Conservation (phyloP, 2,329 filamentous ascomycete species). For the Rhynchosporium secalis region DNA sequence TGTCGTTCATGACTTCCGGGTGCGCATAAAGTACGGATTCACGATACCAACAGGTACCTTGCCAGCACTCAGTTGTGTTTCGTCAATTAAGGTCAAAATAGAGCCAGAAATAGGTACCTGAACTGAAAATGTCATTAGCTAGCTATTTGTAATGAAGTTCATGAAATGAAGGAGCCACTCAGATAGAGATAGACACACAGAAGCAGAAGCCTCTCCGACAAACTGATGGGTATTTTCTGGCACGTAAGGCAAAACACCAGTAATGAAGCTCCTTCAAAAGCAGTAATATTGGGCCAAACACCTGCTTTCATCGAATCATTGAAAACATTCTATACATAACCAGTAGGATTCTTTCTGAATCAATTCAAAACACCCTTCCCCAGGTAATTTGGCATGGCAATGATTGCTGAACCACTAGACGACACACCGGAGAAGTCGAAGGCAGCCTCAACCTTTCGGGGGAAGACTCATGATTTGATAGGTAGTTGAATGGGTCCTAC, state of each 20-base stretch:
- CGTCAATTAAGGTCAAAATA: slow-evolving; percentile 18
- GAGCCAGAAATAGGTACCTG: slow-evolving; percentile 13
- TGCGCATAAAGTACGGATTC: slow-evolving; percentile 17
- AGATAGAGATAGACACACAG: neutral
- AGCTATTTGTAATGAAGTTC: neutral
- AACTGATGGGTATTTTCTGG: slow-evolving; percentile 13
- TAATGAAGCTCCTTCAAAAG: neutral
- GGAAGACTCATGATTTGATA: neutral
- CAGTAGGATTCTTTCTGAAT: neutral
- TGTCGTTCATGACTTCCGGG: slow-evolving; percentile 13
- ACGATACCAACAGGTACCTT: slow-evolving; percentile 11
- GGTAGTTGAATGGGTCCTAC: slow-evolving; percentile 16
- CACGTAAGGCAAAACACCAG: slow-evolving; percentile 12
- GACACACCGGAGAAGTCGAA: neutral
- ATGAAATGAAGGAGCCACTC: neutral
- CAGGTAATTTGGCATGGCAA: slow-evolving; percentile 14
- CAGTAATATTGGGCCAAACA: neutral
- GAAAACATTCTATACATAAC: neutral
- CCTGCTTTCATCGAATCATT: neutral
- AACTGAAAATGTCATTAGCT: slow-evolving; percentile 2
- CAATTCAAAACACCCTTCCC: slow-evolving; percentile 10
- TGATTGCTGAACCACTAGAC: slow-evolving; percentile 16
- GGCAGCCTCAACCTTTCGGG: neutral
- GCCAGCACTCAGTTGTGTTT: slow-evolving; percentile 7
- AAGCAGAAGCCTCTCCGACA: slow-evolving; percentile 4